Base-by-base conservation (phyloP, 228 moss, liverwort and hornwort species). In the Sphagnum magellanicum region DNA sequence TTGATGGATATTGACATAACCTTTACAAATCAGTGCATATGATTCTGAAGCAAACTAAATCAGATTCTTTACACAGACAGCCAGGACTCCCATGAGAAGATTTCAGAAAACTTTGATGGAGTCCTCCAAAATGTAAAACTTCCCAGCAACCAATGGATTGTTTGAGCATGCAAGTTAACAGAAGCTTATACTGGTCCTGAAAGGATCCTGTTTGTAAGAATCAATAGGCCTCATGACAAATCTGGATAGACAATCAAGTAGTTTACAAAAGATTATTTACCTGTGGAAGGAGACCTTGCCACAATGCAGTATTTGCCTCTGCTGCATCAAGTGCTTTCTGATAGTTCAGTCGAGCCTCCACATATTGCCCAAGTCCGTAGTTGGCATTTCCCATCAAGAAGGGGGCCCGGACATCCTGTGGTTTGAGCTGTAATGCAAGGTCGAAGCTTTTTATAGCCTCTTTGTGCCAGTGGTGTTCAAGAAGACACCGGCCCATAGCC, bases 321-420 rank as follows among this genome's bases (percentile, higher is more conserved):
- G 83, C 94, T 67, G 86, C 87, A 64, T 84, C 83, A 69, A 92
- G 79, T 49, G 98, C 94, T 77, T 81, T 83, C 75, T 90, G 90
- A 60, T 93, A 98, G 16, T 91, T 84, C 10, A 60, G 75, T 84
- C 91, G 50, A 7, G 94, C 92, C 47, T 82, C 87, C 61, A 79
- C 63, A 52, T 84, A 85, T 68, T 76, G 71, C 52, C 84, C 80
- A 52, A 84, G 70, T 12, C 90, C 91, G 69, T 98, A 98, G 49
- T 87, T 79, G 4, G 92, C 87, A 70, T 98, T 98, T 60, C 98
- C 98, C 52, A 84, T 87, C 65, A 91, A 83, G 69, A 98, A 98
- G 71, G 92, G 90, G 59, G 94, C 83, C 68, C 91, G 81, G 4
- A 91, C 79, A 71, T 98, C 98, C 60, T 75, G 78, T 13, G 90